Conservation (phyloP, 140 eudicot genomes). For the Cichorium intybus region DNA sequence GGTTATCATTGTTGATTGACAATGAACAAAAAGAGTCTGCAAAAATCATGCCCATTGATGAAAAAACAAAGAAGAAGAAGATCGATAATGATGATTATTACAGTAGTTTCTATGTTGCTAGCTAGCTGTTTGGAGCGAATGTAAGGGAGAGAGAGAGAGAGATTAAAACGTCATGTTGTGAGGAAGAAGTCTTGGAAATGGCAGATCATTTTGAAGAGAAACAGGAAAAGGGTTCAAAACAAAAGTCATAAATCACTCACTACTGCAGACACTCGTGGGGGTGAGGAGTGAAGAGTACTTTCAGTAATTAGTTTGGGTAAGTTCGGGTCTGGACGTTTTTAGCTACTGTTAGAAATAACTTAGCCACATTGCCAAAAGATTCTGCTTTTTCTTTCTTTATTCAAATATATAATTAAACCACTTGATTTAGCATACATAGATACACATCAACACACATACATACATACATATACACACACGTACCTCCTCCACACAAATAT, state of each 20-base stretch:
- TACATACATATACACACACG: too few relatives aligned
- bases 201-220: constrained; percentile 19
- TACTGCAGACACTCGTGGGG: constrained; percentile 38
- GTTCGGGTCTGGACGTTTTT: constrained; percentile 34
- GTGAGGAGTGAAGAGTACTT: constrained; percentile 21
- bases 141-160: constrained; percentile 1
- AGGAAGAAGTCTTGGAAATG: constrained; percentile 16
- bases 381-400: constrained; percentile 16
- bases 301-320: constrained; percentile 34
- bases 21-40: constrained; percentile 44
- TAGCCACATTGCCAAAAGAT: constrained; percentile 34
- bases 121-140: not conserved
- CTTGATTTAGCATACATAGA: not conserved
- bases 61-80: constrained; percentile 2
- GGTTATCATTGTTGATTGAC: constrained; percentile 33
- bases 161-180: not conserved
- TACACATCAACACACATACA: too few relatives aligned
- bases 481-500: not conserved
- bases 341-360: constrained; percentile 43
- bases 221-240: constrained; percentile 18
- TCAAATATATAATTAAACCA: not conserved
- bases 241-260: constrained; percentile 16
- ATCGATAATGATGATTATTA: constrained; percentile 6
- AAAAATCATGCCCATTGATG: constrained; percentile 35
- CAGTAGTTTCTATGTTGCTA: constrained; percentile 5